Evolutionary conservation across 2,329 filamentous ascomycete genomes (phyloP), one percentile per base, ranked within the genome.

Genomic region (Talaromyces sp.): DNA sequence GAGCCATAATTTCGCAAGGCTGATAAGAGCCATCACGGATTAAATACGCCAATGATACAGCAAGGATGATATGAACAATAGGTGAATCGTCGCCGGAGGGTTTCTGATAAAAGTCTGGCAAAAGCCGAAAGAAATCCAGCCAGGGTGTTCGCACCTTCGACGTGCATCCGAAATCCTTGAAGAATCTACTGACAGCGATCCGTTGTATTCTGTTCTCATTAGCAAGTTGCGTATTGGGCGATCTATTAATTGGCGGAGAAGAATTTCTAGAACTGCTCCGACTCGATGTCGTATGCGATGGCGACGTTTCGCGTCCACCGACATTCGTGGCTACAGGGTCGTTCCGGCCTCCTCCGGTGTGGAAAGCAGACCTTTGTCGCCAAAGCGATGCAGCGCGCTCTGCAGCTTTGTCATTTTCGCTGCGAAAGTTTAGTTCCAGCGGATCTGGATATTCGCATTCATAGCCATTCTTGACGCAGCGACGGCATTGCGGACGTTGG

Each of bases 371-470:
- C 37, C 60, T 50, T 7, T 62, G 60, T 9, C 47, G 60, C 47
- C 60, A 62, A 24, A 62, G 19, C 3, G 31, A 16, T 10, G 37
- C 47, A 5, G 60, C 47, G 7, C 60, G 45, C 9, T 13, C 37
- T 1, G 35, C 60, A 22, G 24, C 24, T 24, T 62, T 62, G 45
- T 41, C 10, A 8, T 52, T 62, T 37, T 62, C 60, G 35, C 50
- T 56, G 27, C 60, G 47, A 62, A 62, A 62, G n/a, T 56, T 56
- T 8, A 59, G 1, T 16, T 62, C 60, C 5, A 62, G 47, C 7
- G 60, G 60, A 39, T 62, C 60, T 16, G 60, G 47, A 5, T 62
- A 62, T 27, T 33, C 13, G 24, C 60, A 62, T 35, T 14, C 16
- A 10, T 27, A 31, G 13, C 37, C 37, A 24, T 45, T 52, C 13